Percentiles rank a stretch among this genome's conserved stretches.
These are phyloP conservation scores for Hsuehochloa calcarea DNA, from an alignment of 176 grass and related monocot species.

Conservation along the genomic window DNA sequence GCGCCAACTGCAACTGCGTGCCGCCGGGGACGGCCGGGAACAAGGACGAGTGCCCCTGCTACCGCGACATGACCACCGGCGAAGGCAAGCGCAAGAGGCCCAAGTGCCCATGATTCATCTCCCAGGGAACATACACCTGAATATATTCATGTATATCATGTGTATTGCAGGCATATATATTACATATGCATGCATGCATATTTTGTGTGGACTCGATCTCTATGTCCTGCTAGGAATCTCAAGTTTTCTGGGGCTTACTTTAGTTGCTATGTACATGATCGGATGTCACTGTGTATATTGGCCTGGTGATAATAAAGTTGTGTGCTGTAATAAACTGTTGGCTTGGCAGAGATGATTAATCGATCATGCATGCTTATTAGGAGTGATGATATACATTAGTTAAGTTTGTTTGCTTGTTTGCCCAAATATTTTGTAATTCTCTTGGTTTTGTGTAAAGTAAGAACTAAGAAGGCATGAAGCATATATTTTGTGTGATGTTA, in stretches of 20 bases:
- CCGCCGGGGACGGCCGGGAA: constrained; percentile 74
- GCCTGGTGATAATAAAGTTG: not conserved
- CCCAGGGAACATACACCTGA: not conserved
- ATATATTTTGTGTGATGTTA: not conserved
- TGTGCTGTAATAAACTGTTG: not conserved
- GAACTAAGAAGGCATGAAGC: not conserved
- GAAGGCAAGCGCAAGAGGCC: constrained; percentile 50
- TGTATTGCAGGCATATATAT: no score
- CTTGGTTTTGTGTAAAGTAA: not conserved
- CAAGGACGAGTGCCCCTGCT: constrained; percentile 98
- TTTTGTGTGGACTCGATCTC: not conserved
- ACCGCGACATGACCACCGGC: constrained; percentile 89
- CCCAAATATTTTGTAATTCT: not conserved
- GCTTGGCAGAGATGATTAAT: not conserved
- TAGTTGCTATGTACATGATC: not conserved
- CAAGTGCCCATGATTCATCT: constrained; percentile 71
- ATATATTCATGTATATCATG: not conserved
- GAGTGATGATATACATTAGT: not conserved
- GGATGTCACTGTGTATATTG: not conserved
- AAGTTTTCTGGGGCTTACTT: not conserved
- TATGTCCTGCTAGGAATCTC: not conserved
- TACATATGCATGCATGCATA: not conserved
- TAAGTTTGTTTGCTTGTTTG: not conserved
- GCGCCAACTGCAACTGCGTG: constrained; percentile 73
- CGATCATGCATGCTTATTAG: not conserved